Base-by-base conservation (phyloP, 2,329 filamentous ascomycete genomes). In the Penicillium hesseltinei region DNA sequence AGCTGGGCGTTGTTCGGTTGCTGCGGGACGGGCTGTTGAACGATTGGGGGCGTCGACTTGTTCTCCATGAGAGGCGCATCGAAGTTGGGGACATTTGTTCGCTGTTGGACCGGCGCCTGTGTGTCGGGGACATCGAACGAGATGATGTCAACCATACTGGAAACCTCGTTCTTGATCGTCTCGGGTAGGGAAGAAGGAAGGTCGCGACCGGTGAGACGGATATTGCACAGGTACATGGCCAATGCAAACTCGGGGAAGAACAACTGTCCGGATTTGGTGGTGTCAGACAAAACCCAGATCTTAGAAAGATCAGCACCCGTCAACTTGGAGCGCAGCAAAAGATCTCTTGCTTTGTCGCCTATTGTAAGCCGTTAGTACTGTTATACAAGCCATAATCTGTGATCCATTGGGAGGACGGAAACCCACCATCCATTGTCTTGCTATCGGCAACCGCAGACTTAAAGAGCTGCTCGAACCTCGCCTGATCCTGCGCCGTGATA, bases 101-200 rank as follows among this genome's bases (percentile, higher is more conserved):
- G 80, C 4, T 56, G 54, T 29, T 79, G 77, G n/a, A 82, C 75
- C 21, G 82, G 76, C 40, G 75, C 74, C 39, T 78, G 79, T 29
- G 93, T 88, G 63, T 99, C 94, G 0, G 85, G 86, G 25, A 97
- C 84, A 65, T 88, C 91, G 73, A 99, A 99, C 58, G 92, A 96
- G 71, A 99, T 99, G 56, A 99, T 99, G 71, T 99, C 94, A 40
- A 99, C 94, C 92, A 99, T 97, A 76, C 94, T 96, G 4, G 93
- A 97, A 19, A 99, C 94, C 75, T 99, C 94, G 69, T 99, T 99
- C 78, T 87, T 89, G 63, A 99, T 88, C 58, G 86, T 88, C 33
- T 97, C 92, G 0, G 94, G 94, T 10, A 99, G 81, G 6, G 72
- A 75, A 2, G 81, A 71, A 0, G 94, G 94, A 25, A 99, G 76